A percentile compares a stretch with the other conserved stretches of the same genome.
Evolutionary conservation across 441 rosid genomes (phyloP).

Genomic region (Macaranga tanarius): DNA sequence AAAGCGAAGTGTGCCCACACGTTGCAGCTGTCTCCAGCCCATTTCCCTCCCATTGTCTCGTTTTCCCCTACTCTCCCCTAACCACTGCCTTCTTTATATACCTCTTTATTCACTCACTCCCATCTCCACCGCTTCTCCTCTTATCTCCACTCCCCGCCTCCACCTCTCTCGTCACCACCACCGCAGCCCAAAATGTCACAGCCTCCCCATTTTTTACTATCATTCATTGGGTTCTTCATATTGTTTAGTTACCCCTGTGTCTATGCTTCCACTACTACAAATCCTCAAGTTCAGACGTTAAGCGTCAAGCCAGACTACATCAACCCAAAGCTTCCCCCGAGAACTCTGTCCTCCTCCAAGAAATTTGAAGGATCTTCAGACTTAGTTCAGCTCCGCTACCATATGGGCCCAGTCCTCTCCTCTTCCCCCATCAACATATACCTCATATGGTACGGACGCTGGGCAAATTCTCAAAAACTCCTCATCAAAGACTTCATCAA

Average conservation of each 20-base stretch:
- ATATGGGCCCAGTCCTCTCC: constrained; percentile 92
- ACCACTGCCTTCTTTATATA: constrained; percentile 29
- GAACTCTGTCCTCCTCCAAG: constrained; percentile 42
- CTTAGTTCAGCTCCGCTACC: constrained; percentile 72
- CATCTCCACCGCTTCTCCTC: neutral
- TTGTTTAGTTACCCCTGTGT: constrained; percentile 1
- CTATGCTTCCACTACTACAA: constrained; percentile 5
- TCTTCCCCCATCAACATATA: constrained; percentile 78
- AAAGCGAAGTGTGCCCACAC: constrained; percentile 31
- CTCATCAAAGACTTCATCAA: constrained; percentile 69
- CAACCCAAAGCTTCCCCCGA: constrained; percentile 62
- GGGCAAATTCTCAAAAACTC: constrained; percentile 54
- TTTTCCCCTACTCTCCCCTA: neutral
- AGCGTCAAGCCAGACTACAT: constrained; percentile 36
- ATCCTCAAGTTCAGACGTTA: constrained; percentile 30
- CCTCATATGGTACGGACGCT: constrained; percentile 83
- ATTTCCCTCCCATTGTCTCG: constrained; percentile 37
- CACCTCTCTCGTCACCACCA: neutral
- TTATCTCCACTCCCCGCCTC: neutral
- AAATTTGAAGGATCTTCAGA: constrained; percentile 69
- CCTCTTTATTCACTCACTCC: constrained; percentile 6
- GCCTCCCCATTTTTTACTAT: constrained; percentile 3
- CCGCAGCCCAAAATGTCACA: constrained; percentile 35
- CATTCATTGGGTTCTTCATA: constrained; percentile 13
- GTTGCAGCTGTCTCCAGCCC: constrained; percentile 88